A percentile compares a stretch with the other conserved stretches of the same genome.
Evolutionary conservation across 768 basidiomycete genomes (phyloP).

Genomic region (Hericium erinaceus): DNA sequence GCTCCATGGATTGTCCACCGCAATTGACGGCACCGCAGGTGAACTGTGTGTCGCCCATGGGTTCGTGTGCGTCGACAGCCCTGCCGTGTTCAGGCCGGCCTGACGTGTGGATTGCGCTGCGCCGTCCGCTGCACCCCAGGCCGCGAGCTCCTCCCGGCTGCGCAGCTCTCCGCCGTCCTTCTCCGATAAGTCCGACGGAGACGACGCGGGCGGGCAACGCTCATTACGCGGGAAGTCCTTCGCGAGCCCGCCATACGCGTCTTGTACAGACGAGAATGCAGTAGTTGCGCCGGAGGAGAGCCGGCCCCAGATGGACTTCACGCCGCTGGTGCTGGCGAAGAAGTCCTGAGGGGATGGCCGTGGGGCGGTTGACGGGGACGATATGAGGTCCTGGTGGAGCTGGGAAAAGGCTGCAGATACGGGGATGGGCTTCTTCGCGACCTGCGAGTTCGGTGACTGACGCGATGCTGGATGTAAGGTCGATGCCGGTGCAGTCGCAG

Average conservation of each 20-base stretch:
- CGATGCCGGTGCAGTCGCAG: slow-evolving; percentile 3
- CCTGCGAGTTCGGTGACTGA: neutral
- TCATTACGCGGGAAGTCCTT: slow-evolving; percentile 48
- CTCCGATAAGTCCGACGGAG: slow-evolving; percentile 25
- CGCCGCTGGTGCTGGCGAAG: slow-evolving; percentile 27
- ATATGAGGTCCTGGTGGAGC: neutral
- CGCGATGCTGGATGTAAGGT: neutral
- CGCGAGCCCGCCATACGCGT: slow-evolving; percentile 63
- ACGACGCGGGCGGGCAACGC: slow-evolving; percentile 25
- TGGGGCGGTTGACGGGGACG: slow-evolving; percentile 2
- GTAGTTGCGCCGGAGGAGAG: slow-evolving; percentile 80
- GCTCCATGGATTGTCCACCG: slow-evolving; percentile 64
- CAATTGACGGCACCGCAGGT: slow-evolving; percentile 15
- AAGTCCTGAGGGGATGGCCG: slow-evolving; percentile 12
- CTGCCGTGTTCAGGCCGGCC: slow-evolving; percentile 2
- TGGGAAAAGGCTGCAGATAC: neutral
- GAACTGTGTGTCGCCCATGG: slow-evolving; percentile 46
- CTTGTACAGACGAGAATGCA: slow-evolving; percentile 78
- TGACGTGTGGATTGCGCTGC: slow-evolving; percentile 4
- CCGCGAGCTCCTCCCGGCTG: slow-evolving; percentile 37
- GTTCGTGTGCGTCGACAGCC: slow-evolving; percentile 26
- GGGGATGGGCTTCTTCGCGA: neutral
- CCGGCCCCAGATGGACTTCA: slow-evolving; percentile 78
- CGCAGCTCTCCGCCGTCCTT: slow-evolving; percentile 37
- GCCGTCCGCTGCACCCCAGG: slow-evolving; percentile 1